A percentile compares a stretch with the other conserved stretches of the same genome.
These are phyloP conservation scores for Aegilops speltoides DNA, from an alignment of 176 grass and related monocot species.

Conservation along the genomic window DNA sequence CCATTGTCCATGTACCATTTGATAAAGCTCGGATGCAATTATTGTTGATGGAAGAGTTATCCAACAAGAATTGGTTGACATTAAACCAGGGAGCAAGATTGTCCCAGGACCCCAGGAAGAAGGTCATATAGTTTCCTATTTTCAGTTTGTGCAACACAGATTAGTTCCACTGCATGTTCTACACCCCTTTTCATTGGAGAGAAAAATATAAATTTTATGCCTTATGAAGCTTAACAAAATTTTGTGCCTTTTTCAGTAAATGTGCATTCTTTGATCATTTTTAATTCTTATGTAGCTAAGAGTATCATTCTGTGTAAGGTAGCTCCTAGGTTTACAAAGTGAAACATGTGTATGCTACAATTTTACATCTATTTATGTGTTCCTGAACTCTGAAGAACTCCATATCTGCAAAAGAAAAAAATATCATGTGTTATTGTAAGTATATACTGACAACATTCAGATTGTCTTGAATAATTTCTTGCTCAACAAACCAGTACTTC, in stretches of 20 bases:
- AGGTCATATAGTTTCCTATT: constrained; percentile 44
- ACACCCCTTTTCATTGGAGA: background rate
- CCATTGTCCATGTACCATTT: constrained; percentile 25
- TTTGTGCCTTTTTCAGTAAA: background rate
- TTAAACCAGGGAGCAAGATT: constrained; percentile 71
- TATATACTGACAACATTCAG: background rate
- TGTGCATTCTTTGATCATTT: constrained; percentile 5
- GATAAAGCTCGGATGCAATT: constrained; percentile 77
- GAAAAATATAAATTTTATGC: background rate
- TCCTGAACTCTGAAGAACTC: constrained; percentile 5
- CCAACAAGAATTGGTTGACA: constrained; percentile 62
- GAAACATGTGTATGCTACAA: constrained; percentile 8
- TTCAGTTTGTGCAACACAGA: background rate
- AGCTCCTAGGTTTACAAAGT: constrained; percentile 21
- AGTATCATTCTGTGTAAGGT: background rate
- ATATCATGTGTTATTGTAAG: background rate
- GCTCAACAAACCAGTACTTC: background rate
- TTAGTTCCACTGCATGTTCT: background rate
- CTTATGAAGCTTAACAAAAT: background rate
- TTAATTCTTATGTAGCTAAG: background rate
- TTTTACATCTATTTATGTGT: background rate
- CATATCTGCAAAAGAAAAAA: background rate
- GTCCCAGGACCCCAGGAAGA: constrained; percentile 80
- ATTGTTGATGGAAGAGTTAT: constrained; percentile 74
- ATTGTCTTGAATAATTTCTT: constrained; percentile 1